phyloP scores from a whole-genome alignment of 140 eudicot species.

The Cichorium intybus region DNA sequence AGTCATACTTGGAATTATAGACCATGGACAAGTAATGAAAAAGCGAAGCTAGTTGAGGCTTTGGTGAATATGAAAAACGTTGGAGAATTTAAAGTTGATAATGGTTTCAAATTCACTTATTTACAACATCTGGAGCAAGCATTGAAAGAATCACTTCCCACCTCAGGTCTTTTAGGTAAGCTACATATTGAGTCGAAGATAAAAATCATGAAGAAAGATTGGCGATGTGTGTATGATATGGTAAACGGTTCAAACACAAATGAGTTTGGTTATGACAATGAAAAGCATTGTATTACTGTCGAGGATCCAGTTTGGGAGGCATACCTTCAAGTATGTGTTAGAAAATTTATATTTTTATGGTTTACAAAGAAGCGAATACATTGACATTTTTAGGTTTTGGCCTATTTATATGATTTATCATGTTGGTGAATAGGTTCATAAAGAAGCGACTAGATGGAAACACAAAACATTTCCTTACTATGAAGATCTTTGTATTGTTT shows the following conservation, averaged over 20 bases:
- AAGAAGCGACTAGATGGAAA: too few relatives aligned
- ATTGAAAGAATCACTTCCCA: background rate
- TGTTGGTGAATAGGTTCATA: too few relatives aligned
- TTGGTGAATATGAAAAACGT: background rate
- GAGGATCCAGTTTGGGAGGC: background rate
- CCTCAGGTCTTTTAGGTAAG: background rate
- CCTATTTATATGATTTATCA: too few relatives aligned
- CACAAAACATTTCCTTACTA: too few relatives aligned
- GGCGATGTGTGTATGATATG: constrained; percentile 1
- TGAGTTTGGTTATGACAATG: background rate
- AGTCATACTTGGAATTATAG: background rate
- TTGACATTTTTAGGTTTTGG: too few relatives aligned
- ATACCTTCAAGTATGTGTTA: background rate
- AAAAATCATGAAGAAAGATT: constrained; percentile 1
- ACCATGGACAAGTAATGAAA: background rate
- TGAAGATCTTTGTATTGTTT: too few relatives aligned
- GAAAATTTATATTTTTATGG: background rate
- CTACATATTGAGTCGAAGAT: constrained; percentile 5
- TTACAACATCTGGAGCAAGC: background rate
- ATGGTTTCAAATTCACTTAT: background rate
- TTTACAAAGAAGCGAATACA: background rate
- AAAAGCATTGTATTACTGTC: background rate
- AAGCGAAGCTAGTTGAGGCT: background rate
- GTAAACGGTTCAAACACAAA: background rate
- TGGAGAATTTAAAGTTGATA: background rate